Percentiles rank a stretch among this genome's conserved stretches.
phyloP scores from a whole-genome alignment of 169 alveolate genomes.

The Babesia ovata region DNA sequence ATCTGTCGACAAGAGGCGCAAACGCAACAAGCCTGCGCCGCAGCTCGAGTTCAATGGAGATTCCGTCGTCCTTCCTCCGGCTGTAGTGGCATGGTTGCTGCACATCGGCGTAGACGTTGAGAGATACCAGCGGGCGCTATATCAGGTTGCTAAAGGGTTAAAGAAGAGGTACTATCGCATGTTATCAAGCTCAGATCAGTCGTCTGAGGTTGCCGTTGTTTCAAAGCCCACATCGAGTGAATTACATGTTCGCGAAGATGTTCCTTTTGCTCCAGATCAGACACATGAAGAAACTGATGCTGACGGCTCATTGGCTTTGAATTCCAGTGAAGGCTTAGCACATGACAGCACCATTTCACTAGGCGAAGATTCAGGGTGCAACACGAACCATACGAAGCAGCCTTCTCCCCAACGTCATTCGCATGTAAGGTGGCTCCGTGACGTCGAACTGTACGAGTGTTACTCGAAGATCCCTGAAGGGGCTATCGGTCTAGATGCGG shows the following conservation, averaged over 20 bases:
- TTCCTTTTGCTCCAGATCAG: too few species aligned
- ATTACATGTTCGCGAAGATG: neutral
- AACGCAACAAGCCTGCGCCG: neutral
- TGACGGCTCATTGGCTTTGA: neutral
- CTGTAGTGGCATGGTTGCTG: constrained; percentile 42
- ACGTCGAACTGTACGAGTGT: constrained; percentile 46
- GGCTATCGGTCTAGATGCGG: constrained; percentile 62
- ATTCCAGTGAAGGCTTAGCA: neutral
- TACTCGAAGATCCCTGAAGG: constrained; percentile 17
- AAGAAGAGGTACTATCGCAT: constrained; percentile 59
- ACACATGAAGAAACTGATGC: neutral
- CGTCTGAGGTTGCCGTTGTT: neutral
- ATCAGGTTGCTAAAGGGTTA: constrained; percentile 1
- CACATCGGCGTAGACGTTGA: constrained; percentile 54
- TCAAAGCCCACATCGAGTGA: neutral
- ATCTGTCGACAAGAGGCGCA: constrained; percentile 1
- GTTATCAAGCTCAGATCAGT: neutral
- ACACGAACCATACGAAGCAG: neutral
- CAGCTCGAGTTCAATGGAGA: neutral
- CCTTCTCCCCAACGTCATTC: neutral
- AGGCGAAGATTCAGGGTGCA: neutral
- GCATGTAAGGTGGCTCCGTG: constrained; percentile 57
- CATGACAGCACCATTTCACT: neutral
- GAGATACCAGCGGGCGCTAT: constrained; percentile 26
- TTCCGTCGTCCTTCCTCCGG: constrained; percentile 29